These are phyloP conservation scores for Pinus tabuliformis DNA, from an alignment of 75 land plant species.

Conservation along the genomic window DNA sequence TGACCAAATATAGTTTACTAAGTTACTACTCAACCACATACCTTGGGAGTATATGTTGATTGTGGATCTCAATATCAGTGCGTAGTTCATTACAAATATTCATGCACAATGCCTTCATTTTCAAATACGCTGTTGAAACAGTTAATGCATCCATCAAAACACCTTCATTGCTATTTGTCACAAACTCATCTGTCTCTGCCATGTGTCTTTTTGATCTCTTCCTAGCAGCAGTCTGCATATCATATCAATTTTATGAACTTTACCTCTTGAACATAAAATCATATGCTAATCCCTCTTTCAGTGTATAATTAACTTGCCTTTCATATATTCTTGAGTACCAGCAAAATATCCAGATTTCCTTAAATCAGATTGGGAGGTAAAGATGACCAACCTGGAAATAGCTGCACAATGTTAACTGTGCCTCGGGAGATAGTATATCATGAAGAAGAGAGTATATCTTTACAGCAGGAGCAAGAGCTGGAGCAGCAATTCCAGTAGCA, in stretches of 20 bases:
- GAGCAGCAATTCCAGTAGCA: constrained; percentile 61
- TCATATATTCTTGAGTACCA: neutral
- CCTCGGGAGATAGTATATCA: constrained; percentile 82
- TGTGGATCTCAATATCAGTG: constrained; percentile 88
- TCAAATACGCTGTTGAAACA: constrained; percentile 70
- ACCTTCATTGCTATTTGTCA: constrained; percentile 46
- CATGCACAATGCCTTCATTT: constrained; percentile 72
- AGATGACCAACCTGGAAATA: constrained; percentile 70
- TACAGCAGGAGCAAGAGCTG: constrained; percentile 79
- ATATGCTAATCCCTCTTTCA: neutral
- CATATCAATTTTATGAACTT: neutral
- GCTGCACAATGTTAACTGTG: constrained; percentile 63
- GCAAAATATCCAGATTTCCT: neutral
- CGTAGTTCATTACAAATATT: constrained; percentile 75
- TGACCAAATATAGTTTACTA: neutral
- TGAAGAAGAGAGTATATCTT: constrained; percentile 78
- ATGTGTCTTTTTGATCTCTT: constrained; percentile 77
- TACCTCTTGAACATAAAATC: neutral
- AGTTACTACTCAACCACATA: constrained; percentile 8
- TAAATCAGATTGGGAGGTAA: neutral
- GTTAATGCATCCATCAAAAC: constrained; percentile 57
- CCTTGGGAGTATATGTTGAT: constrained; percentile 90
- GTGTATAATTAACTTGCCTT: neutral
- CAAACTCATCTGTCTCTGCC: constrained; percentile 78
- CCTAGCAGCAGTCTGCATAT: constrained; percentile 70